Evolutionary conservation across 306 rosid species (phyloP).

Genomic region (Heteromeles arbutifolia): DNA sequence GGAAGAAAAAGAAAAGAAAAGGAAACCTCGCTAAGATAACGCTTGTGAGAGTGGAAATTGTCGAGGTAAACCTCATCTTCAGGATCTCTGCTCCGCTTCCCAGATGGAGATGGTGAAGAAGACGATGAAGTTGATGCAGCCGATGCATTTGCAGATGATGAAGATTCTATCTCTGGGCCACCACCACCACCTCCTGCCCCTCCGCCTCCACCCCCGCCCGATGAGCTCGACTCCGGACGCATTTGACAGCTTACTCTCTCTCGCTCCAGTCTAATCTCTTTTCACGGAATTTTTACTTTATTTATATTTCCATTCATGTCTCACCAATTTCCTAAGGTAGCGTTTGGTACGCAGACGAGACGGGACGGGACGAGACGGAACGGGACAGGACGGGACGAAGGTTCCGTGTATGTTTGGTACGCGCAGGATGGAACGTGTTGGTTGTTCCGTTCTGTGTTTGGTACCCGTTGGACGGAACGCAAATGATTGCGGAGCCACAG

Average conservation of each 20-base stretch:
- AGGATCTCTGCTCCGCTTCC: slow-evolving; percentile 84
- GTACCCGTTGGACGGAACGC: too few species aligned
- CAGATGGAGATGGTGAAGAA: slow-evolving; percentile 44
- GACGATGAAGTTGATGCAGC: slow-evolving; percentile 32
- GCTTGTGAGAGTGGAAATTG: slow-evolving; percentile 92
- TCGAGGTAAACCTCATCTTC: slow-evolving; percentile 94
- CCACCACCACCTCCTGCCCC: slow-evolving; percentile 10
- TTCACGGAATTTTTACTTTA: too few species aligned
- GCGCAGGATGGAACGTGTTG: too few species aligned
- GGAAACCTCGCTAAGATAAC: slow-evolving; percentile 91
- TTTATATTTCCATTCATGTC: background rate
- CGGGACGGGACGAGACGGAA: too few species aligned
- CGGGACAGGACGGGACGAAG: too few species aligned
- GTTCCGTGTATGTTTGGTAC: too few species aligned
- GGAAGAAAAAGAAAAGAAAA: background rate
- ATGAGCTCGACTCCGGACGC: slow-evolving; percentile 69
- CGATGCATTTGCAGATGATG: slow-evolving; percentile 29
- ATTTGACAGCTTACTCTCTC: background rate
- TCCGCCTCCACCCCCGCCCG: slow-evolving; percentile 1
- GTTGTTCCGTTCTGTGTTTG: too few species aligned
- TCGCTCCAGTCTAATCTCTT: too few species aligned
- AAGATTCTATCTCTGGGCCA: background rate
- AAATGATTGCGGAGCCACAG: too few species aligned
- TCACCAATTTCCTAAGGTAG: background rate
- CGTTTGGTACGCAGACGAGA: too few species aligned